A percentile compares a stretch with the other conserved stretches of the same genome.
Conservation (phyloP, 805 yeast genomes). For the Saturnispora gosingensis region DNA sequence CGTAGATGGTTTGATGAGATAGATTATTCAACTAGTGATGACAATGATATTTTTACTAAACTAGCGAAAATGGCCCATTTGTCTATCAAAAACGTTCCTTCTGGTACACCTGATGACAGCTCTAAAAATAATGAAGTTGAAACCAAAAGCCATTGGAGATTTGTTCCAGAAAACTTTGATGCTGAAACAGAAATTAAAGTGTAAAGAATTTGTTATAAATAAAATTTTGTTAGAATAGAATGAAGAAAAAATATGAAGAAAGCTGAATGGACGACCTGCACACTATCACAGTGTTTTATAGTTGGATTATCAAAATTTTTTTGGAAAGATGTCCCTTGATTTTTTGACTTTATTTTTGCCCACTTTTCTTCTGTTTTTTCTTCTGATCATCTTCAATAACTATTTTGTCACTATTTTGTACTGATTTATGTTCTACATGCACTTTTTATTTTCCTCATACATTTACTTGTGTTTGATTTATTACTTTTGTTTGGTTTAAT, state of each 20-base stretch:
- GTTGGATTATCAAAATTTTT: neutral
- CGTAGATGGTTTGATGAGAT: constrained; percentile 69
- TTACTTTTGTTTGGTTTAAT: neutral
- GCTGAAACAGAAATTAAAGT: constrained; percentile 49
- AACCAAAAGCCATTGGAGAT: constrained; percentile 56
- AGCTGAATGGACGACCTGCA: neutral
- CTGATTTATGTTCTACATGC: neutral
- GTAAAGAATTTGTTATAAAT: constrained; percentile 11
- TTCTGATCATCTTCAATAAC: neutral
- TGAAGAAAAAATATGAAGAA: neutral
- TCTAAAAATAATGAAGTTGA: constrained; percentile 46
- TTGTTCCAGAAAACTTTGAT: constrained; percentile 44
- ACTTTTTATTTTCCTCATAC: neutral
- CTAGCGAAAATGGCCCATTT: constrained; percentile 43
- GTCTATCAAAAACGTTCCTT: constrained; percentile 56
- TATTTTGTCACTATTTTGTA: neutral
- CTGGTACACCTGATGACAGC: constrained; percentile 40
- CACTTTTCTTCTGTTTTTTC: neutral
- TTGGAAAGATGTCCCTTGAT: neutral
- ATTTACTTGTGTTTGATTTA: neutral
- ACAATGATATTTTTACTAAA: constrained; percentile 25
- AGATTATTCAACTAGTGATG: constrained; percentile 27
- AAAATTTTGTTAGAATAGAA: neutral
- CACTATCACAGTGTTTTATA: neutral
- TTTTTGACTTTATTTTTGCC: neutral